Conservation (phyloP, 108 stramenopile genomes). For the Cyclotella cryptica region DNA sequence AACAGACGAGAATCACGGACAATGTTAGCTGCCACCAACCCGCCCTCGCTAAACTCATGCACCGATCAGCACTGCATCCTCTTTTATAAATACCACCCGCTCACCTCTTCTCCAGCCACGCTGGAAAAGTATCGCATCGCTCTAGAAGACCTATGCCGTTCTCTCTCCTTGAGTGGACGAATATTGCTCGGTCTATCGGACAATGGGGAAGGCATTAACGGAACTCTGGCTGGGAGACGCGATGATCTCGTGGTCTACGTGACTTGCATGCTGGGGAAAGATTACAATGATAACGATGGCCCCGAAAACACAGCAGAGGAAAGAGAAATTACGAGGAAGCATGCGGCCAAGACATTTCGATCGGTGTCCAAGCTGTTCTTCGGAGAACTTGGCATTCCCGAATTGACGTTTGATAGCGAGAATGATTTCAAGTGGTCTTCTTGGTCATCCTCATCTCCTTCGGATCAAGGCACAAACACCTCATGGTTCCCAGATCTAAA, state of each 20-base stretch:
- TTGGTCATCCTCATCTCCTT: background rate
- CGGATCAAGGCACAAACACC: slow-evolving; percentile 3
- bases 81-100: slow-evolving; percentile 86
- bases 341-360: slow-evolving; percentile 51
- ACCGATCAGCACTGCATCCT: slow-evolving; percentile 59
- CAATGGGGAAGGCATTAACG: slow-evolving; percentile 84
- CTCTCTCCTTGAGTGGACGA: slow-evolving; percentile 68
- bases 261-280: slow-evolving; percentile 49
- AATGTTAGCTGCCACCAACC: background rate
- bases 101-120: slow-evolving; percentile 48
- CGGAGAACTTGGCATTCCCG: slow-evolving; percentile 32
- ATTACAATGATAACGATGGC: background rate
- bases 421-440: slow-evolving; percentile 81
- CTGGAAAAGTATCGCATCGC: slow-evolving; percentile 63
- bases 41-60: background rate
- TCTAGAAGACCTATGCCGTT: slow-evolving; percentile 60
- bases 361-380: slow-evolving; percentile 57
- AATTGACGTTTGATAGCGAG: slow-evolving; percentile 51
- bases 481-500: slow-evolving; percentile 80
- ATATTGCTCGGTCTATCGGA: slow-evolving; percentile 74
- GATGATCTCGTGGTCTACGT: slow-evolving; percentile 55
- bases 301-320: slow-evolving; percentile 1
- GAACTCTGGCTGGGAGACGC: slow-evolving; percentile 75
- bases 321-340: background rate
- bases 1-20: background rate